Percentiles rank a stretch among this genome's conserved stretches.
Evolutionary conservation across 23 red algal genomes (phyloP).

Genomic region (Cyanidioschyzon merolae): DNA sequence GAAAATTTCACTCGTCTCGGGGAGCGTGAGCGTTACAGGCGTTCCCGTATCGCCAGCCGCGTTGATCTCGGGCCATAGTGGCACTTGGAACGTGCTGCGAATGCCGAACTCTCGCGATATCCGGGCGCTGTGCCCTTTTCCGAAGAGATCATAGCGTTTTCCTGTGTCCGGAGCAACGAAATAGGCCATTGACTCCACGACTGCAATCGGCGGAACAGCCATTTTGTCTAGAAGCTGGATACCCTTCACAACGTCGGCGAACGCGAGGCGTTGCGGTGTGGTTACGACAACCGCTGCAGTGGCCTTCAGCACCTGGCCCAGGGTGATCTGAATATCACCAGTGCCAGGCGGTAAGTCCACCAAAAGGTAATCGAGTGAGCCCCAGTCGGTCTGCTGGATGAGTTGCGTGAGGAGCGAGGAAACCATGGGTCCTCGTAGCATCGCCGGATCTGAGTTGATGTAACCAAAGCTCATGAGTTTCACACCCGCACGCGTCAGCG

Average conservation of each 20-base stretch:
- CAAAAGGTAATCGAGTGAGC: conserved; percentile 83
- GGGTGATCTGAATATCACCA: conserved; percentile 90
- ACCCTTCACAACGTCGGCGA: conserved; percentile 97
- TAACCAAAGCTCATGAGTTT: conserved; percentile 99
- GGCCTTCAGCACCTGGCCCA: conserved; percentile 74
- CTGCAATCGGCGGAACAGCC: conserved; percentile 68
- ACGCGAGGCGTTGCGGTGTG: conserved; percentile 86
- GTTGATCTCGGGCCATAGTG: conserved; percentile 60
- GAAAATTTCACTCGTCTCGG: conserved; percentile 24
- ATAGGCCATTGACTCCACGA: conserved; percentile 96
- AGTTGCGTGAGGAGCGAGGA: conserved; percentile 91
- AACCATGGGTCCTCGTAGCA: conserved; percentile 97
- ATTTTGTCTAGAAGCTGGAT: conserved; percentile 94
- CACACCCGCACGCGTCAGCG: conserved; percentile 45
- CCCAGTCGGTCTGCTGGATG: conserved; percentile 83
- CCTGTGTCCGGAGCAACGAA: conserved; percentile 76
- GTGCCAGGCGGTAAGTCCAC: conserved; percentile 98
- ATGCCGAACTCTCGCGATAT: conserved; percentile 73
- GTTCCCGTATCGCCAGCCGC: conserved; percentile 54
- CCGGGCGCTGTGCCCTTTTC: conserved; percentile 54
- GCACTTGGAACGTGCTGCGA: conserved; percentile 46
- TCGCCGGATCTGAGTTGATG: conserved; percentile 80
- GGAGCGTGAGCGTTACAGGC: conserved; percentile 46
- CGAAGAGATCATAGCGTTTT: conserved; percentile 69
- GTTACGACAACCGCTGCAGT: conserved; percentile 91